Percentiles rank a stretch among this genome's conserved stretches.
These are phyloP conservation scores for Camellia sinensis DNA, from an alignment of 148 eudicot species.

Conservation along the genomic window DNA sequence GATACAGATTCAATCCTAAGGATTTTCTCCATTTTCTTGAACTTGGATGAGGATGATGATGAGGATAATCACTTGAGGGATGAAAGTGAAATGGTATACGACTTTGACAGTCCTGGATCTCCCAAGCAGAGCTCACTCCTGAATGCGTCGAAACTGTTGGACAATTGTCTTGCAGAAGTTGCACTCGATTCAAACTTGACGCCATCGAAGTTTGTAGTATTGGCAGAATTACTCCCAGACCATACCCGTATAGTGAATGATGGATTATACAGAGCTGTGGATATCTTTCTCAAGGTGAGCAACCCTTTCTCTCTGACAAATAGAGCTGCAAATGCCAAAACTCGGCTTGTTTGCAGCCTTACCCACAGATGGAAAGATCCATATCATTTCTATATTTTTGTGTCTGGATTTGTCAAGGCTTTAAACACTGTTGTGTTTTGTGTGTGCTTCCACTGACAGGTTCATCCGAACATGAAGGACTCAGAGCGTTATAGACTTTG, in stretches of 20 bases:
- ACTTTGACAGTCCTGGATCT: conserved; percentile 82
- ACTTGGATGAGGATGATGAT: conserved; percentile 80
- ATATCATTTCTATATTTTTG: too few relatives aligned
- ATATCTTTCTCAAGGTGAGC: conserved; percentile 91
- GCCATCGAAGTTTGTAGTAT: conserved; percentile 70
- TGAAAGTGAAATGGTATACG: conserved; percentile 72
- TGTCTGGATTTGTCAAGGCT: neutral
- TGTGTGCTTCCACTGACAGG: conserved; percentile 37
- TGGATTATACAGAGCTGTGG: conserved; percentile 82
- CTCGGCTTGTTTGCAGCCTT: too few relatives aligned
- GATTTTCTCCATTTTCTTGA: conserved; percentile 84
- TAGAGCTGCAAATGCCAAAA: too few relatives aligned
- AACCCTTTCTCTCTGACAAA: neutral
- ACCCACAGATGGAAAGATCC: too few relatives aligned
- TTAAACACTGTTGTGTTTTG: neutral
- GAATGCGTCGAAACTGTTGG: conserved; percentile 81
- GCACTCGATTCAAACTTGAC: conserved; percentile 76
- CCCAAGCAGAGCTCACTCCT: conserved; percentile 87
- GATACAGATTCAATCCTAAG: conserved; percentile 72
- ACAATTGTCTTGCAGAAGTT: conserved; percentile 82
- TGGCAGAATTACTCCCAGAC: conserved; percentile 86
- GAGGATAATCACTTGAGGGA: conserved; percentile 48
- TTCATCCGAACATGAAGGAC: conserved; percentile 89
- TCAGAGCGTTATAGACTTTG: conserved; percentile 79
- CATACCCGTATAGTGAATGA: conserved; percentile 81